Conservation (phyloP, 176 grass and related monocot genomes). For the Phyllostachys edulis region DNA sequence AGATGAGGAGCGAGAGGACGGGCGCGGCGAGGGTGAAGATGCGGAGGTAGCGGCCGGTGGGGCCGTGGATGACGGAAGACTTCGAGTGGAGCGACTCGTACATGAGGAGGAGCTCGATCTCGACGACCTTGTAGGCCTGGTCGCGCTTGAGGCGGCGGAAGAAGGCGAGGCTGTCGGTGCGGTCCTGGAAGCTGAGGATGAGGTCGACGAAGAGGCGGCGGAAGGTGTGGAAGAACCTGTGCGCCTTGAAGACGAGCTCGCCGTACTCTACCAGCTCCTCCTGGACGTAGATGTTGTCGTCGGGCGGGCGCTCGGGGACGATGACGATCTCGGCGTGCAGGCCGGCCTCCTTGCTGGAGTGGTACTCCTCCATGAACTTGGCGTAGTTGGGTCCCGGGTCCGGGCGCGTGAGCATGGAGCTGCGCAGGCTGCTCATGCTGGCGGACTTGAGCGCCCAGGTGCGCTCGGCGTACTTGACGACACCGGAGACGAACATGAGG, state of each 20-base stretch:
- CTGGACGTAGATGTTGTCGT: neutral
- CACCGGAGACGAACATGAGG: slow-evolving; percentile 43
- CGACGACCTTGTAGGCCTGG: slow-evolving; percentile 34
- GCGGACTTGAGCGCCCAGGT: slow-evolving; percentile 43
- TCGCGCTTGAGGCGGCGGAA: slow-evolving; percentile 22
- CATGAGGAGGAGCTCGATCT: slow-evolving; percentile 39
- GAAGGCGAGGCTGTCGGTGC: slow-evolving; percentile 35
- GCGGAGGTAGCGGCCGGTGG: slow-evolving; percentile 21
- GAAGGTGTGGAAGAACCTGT: slow-evolving; percentile 41
- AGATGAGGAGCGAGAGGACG: slow-evolving; percentile 12
- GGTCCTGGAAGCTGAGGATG: slow-evolving; percentile 52
- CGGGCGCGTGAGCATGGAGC: slow-evolving; percentile 44
- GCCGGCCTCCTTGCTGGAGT: slow-evolving; percentile 39
- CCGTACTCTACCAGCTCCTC: neutral
- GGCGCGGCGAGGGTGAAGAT: neutral
- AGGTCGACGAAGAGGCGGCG: slow-evolving; percentile 52
- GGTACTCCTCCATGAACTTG: slow-evolving; percentile 59
- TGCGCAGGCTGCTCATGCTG: slow-evolving; percentile 47
- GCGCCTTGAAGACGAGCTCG: slow-evolving; percentile 23
- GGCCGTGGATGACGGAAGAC: neutral
- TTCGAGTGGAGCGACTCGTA: slow-evolving; percentile 39
- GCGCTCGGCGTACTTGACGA: slow-evolving; percentile 49
- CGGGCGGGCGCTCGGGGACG: slow-evolving; percentile 16
- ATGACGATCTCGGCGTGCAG: slow-evolving; percentile 34
- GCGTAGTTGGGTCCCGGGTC: slow-evolving; percentile 51